Conservation (phyloP, 2,329 filamentous ascomycete genomes). For the Didymella keratinophila region DNA sequence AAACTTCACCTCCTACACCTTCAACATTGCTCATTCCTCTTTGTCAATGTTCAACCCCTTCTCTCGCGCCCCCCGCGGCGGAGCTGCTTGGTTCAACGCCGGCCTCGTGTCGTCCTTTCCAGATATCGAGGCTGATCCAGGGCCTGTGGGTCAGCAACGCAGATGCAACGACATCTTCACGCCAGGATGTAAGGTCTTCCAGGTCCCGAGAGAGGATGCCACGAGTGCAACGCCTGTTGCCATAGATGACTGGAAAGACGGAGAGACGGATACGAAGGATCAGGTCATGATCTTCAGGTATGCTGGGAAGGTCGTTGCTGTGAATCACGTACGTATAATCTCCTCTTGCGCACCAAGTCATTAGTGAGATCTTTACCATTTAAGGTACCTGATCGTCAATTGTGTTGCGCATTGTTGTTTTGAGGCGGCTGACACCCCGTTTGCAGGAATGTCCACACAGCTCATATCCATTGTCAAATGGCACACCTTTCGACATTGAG, state of each 20-base stretch:
- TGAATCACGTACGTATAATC: constrained; percentile 72
- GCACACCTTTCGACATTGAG: constrained; percentile 73
- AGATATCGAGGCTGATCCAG: constrained; percentile 20
- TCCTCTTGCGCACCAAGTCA: too few relatives aligned
- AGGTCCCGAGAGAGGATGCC: constrained; percentile 36
- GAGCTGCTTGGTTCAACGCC: constrained; percentile 35
- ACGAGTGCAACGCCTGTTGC: constrained; percentile 25
- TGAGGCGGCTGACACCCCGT: too few relatives aligned
- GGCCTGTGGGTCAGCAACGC: constrained; percentile 28
- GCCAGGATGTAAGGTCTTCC: constrained; percentile 36
- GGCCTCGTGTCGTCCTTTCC: constrained; percentile 33
- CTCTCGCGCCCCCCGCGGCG: constrained; percentile 29
- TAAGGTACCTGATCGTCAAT: too few relatives aligned
- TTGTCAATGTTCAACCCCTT: constrained; percentile 31
- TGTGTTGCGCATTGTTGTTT: too few relatives aligned
- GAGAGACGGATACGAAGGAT: constrained; percentile 50
- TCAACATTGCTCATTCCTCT: neutral
- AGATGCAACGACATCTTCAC: constrained; percentile 23
- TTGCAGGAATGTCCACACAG: constrained; percentile 67
- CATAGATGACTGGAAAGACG: constrained; percentile 41
- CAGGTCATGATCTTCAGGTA: constrained; percentile 73
- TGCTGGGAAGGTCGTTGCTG: constrained; percentile 69
- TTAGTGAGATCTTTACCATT: too few relatives aligned
- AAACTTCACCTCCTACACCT: neutral
- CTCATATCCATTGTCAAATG: constrained; percentile 70